Evolutionary conservation across 2,329 filamentous ascomycete genomes (phyloP).

Genomic region (Aspergillus latus): DNA sequence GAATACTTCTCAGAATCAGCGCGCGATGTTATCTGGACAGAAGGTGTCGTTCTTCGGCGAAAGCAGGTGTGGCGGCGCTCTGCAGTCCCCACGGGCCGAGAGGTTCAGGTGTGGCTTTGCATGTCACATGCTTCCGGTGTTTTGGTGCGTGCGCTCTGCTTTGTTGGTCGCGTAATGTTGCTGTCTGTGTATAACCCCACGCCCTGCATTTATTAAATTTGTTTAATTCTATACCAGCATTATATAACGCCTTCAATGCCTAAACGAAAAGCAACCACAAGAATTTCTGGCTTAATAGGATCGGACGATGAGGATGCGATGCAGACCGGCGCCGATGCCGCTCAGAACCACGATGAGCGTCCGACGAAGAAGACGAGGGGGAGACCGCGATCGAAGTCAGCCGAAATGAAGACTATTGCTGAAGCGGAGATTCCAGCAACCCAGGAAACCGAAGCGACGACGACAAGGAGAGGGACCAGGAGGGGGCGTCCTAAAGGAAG

Average conservation of each 20-base stretch:
- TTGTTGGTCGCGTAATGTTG: constrained; percentile 1
- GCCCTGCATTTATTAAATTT: background rate
- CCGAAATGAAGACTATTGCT: constrained; percentile 35
- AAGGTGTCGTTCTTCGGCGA: constrained; percentile 9
- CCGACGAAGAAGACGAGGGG: constrained; percentile 41
- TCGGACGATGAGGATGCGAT: constrained; percentile 48
- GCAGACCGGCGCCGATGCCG: constrained; percentile 28
- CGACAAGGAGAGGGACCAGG: constrained; percentile 21
- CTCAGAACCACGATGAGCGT: constrained; percentile 33
- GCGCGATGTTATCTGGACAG: constrained; percentile 8
- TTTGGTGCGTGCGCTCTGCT: constrained; percentile 5
- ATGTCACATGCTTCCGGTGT: constrained; percentile 22
- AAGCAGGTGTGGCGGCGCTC: constrained; percentile 21
- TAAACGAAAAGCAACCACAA: constrained; percentile 43
- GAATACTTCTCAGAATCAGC: constrained; percentile 2
- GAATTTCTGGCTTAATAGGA: constrained; percentile 48
- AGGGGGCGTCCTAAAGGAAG: constrained; percentile 36
- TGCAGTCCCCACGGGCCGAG: background rate
- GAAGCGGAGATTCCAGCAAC: constrained; percentile 24
- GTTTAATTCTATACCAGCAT: constrained; percentile 1
- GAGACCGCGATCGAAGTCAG: constrained; percentile 45
- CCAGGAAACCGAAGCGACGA: constrained; percentile 21
- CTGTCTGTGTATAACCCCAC: background rate
- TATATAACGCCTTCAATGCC: constrained; percentile 31
- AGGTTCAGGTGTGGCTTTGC: constrained; percentile 19